Evolutionary conservation across 371 early-diverging fungal genomes (phyloP).

Genomic region (Funneliformis caledonium): DNA sequence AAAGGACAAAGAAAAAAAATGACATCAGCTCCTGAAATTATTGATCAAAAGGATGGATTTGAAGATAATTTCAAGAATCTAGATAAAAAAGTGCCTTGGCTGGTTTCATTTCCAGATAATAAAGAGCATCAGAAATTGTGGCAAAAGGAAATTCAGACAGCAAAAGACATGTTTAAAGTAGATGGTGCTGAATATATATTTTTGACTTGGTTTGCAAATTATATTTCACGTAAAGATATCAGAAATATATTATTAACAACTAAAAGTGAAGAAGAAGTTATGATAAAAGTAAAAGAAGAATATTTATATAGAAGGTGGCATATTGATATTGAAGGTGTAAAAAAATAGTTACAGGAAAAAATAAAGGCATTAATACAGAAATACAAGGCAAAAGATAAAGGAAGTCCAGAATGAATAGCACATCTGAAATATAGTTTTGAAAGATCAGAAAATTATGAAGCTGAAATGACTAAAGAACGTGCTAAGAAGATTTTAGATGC

Average conservation of each 20-base stretch:
- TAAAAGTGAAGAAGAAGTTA: no score
- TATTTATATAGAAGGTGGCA: no score
- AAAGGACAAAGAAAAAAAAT: not conserved
- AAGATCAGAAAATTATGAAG: not conserved
- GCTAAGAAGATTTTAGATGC: no score
- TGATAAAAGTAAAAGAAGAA: no score
- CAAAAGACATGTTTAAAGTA: no score
- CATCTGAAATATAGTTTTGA: not conserved
- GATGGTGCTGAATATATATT: not conserved
- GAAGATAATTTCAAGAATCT: not conserved
- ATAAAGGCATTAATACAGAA: no score
- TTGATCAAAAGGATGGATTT: not conserved
- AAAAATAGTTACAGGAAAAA: no score
- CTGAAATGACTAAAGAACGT: no score
- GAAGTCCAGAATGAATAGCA: constrained; percentile 8
- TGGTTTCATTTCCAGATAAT: not conserved
- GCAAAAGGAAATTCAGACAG: no score
- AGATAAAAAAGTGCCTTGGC: constrained; percentile 20
- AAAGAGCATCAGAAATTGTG: no score
- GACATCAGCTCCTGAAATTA: not conserved
- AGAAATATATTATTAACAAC: not conserved
- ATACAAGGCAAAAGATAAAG: no score
- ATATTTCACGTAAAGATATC: not conserved
- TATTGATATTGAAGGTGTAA: no score
- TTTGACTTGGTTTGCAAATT: not conserved